A percentile compares a stretch with the other conserved stretches of the same genome.
Conservation (phyloP, 2,329 filamentous ascomycete genomes). For the Ramichloridium luteum region DNA sequence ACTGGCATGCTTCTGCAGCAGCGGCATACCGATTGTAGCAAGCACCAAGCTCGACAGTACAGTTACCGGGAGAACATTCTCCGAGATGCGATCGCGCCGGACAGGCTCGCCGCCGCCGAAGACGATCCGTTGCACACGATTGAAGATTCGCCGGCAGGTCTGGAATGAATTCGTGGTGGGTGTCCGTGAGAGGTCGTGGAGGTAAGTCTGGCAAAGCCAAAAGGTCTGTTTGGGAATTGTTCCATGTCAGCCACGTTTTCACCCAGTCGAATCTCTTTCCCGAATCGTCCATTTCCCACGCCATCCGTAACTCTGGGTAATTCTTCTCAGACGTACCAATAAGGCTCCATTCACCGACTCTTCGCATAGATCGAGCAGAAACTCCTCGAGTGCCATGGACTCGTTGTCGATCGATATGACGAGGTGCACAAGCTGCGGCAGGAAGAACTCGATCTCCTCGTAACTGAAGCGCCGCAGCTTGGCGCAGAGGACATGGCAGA, state of each 20-base stretch:
- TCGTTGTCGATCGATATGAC: conserved; percentile 82
- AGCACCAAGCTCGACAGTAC: conserved; percentile 71
- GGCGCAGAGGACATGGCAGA: conserved; percentile 78
- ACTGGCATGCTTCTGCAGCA: conserved; percentile 65
- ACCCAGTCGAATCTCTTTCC: conserved; percentile 7
- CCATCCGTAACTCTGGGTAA: neutral
- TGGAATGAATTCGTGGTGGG: conserved; percentile 68
- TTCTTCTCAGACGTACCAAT: conserved; percentile 46
- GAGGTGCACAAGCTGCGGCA: conserved; percentile 73
- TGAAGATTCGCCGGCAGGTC: conserved; percentile 73
- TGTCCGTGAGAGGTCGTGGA: conserved; percentile 65
- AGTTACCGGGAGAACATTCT: conserved; percentile 69
- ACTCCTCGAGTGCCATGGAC: conserved; percentile 83
- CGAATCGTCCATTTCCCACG: neutral
- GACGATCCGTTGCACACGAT: conserved; percentile 78
- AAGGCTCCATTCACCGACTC: conserved; percentile 76
- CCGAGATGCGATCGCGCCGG: conserved; percentile 63
- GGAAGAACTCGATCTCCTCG: conserved; percentile 86
- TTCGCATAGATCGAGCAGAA: conserved; percentile 73
- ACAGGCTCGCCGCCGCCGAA: conserved; percentile 62
- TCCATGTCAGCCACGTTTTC: too few relatives aligned
- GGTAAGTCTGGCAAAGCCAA: conserved; percentile 81
- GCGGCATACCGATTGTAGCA: conserved; percentile 61
- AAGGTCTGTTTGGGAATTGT: conserved; percentile 53
- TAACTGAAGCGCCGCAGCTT: conserved; percentile 83